Base-by-base conservation (phyloP, 208 protist species). In the Acanthamoeba castellanii region DNA sequence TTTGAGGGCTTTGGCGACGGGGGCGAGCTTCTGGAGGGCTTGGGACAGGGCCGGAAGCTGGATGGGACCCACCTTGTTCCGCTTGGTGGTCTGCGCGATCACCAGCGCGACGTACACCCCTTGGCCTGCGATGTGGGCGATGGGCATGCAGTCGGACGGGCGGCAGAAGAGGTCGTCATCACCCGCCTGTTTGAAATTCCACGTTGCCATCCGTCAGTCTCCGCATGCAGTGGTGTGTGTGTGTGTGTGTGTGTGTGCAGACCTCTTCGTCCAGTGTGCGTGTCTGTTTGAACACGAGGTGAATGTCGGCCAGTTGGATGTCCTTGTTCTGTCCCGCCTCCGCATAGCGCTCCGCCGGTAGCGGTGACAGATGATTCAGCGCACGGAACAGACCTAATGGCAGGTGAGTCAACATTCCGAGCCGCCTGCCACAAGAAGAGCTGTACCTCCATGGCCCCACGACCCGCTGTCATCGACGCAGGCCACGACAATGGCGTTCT, bases 381-480 rank as follows among this genome's bases (percentile, higher is more conserved):
- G 82, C 82, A 66, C 55, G 55, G 82, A 90, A 90, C 32, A 90
- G 25, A 18, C 82, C 82, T 66, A 37, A 1, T 27, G 82, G 0
- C 0, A 37, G 34, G 7, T 14, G 55, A 59, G 18, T 59, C 55
- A 25, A 30, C 37, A 42, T 42, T 47, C 45, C 45, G 8, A 47
- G 45, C 45, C 7, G 45, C 45, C 5, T 11, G 4, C 20, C 68
- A 74, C 9, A 37, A 18, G 25, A 74, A 74, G 11, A 3, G 25
- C 9, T 74, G 30, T 55, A 84, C 74, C 74, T 27, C 74, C 74
- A 11, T 84, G 82, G 42, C 57, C 57, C 82, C 82, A 90, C 30
- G 47, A 37, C 8, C 82, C 82, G n/a, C 55, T 70, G 42, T 90
- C 82, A 66, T 90, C 82, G 20, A 90, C 55, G 42, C 82, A 90